Percentiles rank a stretch among this genome's conserved stretches.
These are phyloP conservation scores for Trichomonascaceae sp. DNA, from an alignment of 1,139 yeast genomes.

Conservation along the genomic window DNA sequence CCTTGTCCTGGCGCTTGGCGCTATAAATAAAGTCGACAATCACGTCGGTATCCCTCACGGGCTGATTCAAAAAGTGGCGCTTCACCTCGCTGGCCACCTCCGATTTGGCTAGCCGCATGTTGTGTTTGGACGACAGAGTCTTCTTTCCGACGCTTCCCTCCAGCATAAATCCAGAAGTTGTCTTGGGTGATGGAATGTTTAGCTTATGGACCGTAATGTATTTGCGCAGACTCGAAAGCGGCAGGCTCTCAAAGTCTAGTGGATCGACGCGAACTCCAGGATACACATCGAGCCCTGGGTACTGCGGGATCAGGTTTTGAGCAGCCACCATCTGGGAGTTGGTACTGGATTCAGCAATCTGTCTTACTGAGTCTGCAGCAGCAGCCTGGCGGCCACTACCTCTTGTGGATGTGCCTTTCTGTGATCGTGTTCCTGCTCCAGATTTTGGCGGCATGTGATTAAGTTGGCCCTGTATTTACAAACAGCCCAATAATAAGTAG, in stretches of 20 bases:
- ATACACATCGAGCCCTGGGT: too few relatives aligned
- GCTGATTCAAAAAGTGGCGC: conserved; percentile 47
- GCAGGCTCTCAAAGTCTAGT: conserved; percentile 46
- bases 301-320: too few relatives aligned
- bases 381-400: neutral
- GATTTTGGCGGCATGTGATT: neutral
- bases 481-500: too few relatives aligned
- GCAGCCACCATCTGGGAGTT: neutral
- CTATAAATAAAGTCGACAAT: conserved; percentile 69
- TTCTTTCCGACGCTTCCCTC: conserved; percentile 53
- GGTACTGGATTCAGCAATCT: neutral
- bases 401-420: neutral
- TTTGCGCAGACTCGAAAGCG: conserved; percentile 40
- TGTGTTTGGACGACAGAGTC: conserved; percentile 35
- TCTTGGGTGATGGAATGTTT: conserved; percentile 37
- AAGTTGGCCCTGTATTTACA: too few relatives aligned
- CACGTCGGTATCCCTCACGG: conserved; percentile 64
- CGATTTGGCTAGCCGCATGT: conserved; percentile 35
- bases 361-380: neutral
- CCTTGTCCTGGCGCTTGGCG: conserved; percentile 44
- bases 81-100: conserved; percentile 46
- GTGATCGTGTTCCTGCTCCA: neutral
- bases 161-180: conserved; percentile 48
- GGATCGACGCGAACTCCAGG: neutral
- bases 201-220: conserved; percentile 41